phyloP scores from a whole-genome alignment of 2,329 filamentous ascomycete genomes.

The Bisporella sp. region DNA sequence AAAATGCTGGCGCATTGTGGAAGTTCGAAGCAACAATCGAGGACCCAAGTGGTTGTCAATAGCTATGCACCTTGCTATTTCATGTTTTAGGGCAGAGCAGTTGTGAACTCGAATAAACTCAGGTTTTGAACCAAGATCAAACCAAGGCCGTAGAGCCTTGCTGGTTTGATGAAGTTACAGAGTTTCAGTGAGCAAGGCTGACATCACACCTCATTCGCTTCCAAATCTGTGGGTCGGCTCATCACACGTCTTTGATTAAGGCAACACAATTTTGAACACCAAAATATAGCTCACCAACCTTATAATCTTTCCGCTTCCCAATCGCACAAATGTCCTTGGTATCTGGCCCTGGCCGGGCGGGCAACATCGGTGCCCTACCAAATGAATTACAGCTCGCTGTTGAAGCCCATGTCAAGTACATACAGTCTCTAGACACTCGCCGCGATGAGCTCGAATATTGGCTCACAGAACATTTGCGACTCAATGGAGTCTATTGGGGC shows the following conservation, averaged over 20 bases:
- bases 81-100: no score
- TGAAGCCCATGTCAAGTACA: slow-evolving; percentile 74
- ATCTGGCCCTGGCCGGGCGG: slow-evolving; percentile 25
- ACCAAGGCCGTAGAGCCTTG: no score
- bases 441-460: slow-evolving; percentile 97
- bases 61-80: no score
- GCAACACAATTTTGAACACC: background rate
- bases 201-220: slow-evolving; percentile 7
- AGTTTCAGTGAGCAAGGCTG: background rate
- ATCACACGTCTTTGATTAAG: background rate
- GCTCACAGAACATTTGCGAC: slow-evolving; percentile 90
- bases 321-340: slow-evolving; percentile 24
- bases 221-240: background rate
- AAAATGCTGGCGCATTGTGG: no score
- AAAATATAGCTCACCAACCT: background rate
- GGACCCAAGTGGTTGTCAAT: no score
- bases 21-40: no score
- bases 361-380: slow-evolving; percentile 14
- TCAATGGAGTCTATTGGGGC: slow-evolving; percentile 97
- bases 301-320: background rate
- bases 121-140: no score
- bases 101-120: no score
- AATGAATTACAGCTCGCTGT: slow-evolving; percentile 27
- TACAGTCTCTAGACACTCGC: slow-evolving; percentile 84
- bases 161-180: no score